Base-by-base conservation (phyloP, 305 asterid species). In the Coffea humblotiana region DNA sequence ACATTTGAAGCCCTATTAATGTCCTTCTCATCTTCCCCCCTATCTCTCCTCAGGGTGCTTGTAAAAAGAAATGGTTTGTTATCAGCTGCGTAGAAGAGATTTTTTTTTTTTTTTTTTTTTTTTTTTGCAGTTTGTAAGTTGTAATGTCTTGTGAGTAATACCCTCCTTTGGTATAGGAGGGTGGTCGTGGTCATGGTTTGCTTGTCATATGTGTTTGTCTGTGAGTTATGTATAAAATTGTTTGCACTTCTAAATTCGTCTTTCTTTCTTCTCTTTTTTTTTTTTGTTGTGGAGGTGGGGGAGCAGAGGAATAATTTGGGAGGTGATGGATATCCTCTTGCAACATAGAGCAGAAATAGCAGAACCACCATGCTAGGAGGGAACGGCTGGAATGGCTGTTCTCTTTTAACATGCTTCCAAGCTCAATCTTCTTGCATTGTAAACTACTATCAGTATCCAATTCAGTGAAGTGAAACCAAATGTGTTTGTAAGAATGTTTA, bases 1-100 rank as follows among this genome's bases (percentile, higher is more conserved):
- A 92, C 82, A 80, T 85, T 47, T 89, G 75, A 78, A 37, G 21
- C 27, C 61, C 18, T 18, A n/a, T 8, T 23, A 25, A 32, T 69
- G 37, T 29, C 37, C 66, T 29, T 18, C 8, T 43, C 29, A 14
- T 49, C 66, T 45, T n/a, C 40, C n/a, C 56, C 49, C 43, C 71
- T 27, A 7, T 23, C 14, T 61, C 23, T 65, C 40, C 21, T 14
- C 25, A 54, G 66, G 58, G 58, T n/a, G 27, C 70, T 45, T 54
- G 68, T 80, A 60, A 35, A 51, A 49, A 68, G 2, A 6, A 25
- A 27, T 27, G 64, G 51, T 27, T 3, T n/a, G n/a, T 1, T 60
- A 4, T 60, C 27, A 23, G 18, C n/a, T 18, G 61, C 23, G 16
- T 23, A 35, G 66, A 21, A 51, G 27, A 8, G 10, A n/a, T 11